These are phyloP conservation scores for Emericellopsis cladophorae DNA, from an alignment of 2,329 filamentous ascomycete species.

Conservation along the genomic window DNA sequence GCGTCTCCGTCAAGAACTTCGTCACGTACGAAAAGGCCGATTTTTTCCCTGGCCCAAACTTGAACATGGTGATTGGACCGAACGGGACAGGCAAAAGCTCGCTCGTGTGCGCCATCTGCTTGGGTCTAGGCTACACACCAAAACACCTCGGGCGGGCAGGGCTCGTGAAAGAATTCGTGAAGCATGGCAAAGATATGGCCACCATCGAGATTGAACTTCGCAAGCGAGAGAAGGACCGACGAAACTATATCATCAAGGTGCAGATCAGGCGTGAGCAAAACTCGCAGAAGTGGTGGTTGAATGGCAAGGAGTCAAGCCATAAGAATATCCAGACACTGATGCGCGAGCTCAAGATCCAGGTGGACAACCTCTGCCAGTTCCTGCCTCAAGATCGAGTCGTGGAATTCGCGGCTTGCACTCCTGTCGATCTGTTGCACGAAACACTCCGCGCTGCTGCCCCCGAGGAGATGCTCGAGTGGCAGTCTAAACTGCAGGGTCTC, in stretches of 20 bases:
- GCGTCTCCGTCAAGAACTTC: conserved; percentile 78
- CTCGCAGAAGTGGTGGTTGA: conserved; percentile 64
- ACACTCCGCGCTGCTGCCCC: conserved; percentile 83
- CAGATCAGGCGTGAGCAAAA: conserved; percentile 75
- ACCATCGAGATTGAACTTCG: conserved; percentile 86
- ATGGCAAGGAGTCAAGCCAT: conserved; percentile 49
- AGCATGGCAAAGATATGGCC: conserved; percentile 68
- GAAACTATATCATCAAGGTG: conserved; percentile 64
- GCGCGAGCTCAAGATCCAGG: conserved; percentile 70
- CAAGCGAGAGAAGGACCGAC: conserved; percentile 39
- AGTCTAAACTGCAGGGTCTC: conserved; percentile 59
- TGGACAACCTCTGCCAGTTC: conserved; percentile 97
- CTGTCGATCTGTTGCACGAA: conserved; percentile 69
- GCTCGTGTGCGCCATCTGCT: conserved; percentile 88
- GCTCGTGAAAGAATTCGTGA: conserved; percentile 80
- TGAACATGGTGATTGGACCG: conserved; percentile 99
- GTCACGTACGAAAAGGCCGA: conserved; percentile 91
- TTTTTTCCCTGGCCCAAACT: conserved; percentile 77
- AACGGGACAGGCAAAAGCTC: conserved; percentile 98
- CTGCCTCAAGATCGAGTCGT: conserved; percentile 91
- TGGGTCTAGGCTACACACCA: conserved; percentile 77
- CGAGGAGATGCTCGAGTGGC: conserved; percentile 66
- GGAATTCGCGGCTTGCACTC: conserved; percentile 76
- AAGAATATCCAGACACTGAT: conserved; percentile 57
- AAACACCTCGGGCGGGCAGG: conserved; percentile 77